Conservation (phyloP, 345 rosid genomes). For the Pugionium dolabratum region DNA sequence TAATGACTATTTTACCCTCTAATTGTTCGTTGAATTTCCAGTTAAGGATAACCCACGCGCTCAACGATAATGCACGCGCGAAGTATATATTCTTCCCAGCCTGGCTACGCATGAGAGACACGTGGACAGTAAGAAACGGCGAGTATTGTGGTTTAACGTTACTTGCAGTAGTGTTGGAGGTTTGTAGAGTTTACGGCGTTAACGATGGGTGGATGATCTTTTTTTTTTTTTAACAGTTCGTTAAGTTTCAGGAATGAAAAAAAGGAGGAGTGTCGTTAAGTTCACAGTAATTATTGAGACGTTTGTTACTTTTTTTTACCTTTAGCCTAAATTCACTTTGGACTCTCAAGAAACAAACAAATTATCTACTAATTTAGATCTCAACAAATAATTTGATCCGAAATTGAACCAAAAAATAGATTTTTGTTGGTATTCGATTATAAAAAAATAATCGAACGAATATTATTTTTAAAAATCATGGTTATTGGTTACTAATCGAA, state of each 20-base stretch:
- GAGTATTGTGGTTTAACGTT: neutral
- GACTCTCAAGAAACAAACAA: neutral
- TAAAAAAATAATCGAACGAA: too few species aligned
- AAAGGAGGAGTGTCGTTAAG: constrained; percentile 32
- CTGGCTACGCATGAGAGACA: constrained; percentile 39
- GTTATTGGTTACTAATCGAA: too few species aligned
- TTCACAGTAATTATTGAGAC: constrained; percentile 28
- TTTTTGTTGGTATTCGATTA: too few species aligned
- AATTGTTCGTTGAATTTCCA: constrained; percentile 1
- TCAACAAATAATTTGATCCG: too few species aligned
- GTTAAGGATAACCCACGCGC: constrained; percentile 20
- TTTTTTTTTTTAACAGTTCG: constrained; percentile 26
- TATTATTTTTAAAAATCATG: too few species aligned
- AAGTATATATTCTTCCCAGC: constrained; percentile 20
- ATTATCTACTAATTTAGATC: neutral
- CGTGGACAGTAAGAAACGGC: constrained; percentile 22
- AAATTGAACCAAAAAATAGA: too few species aligned
- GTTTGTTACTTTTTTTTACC: constrained; percentile 24
- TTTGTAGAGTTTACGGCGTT: constrained; percentile 38
- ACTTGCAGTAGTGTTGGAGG: constrained; percentile 19
- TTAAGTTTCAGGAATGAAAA: constrained; percentile 28
- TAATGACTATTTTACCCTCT: constrained; percentile 30
- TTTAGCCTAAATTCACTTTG: constrained; percentile 11
- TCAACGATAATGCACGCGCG: constrained; percentile 15
- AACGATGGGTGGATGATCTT: constrained; percentile 33